Evolutionary conservation across 768 basidiomycete species (phyloP), one percentile per base, ranked within the genome.

Genomic region (Pisolithus tinctorius): DNA sequence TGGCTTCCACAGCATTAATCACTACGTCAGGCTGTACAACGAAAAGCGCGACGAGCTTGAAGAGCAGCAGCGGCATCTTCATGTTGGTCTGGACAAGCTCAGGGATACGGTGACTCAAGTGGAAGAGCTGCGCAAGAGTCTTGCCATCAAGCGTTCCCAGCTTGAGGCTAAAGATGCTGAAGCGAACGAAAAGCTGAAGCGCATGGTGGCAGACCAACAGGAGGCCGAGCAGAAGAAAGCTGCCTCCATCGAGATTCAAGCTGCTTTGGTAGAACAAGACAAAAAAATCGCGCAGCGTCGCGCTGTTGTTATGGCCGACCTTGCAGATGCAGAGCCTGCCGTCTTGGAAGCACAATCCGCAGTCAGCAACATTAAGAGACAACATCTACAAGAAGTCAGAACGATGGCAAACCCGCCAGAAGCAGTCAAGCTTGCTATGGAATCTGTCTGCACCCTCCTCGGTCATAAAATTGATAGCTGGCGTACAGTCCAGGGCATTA

Each of bases 351-450:
- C 96, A 20, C 88, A 96, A 63, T 71, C 90, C 3, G 96, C 96
- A n/a, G 96, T 99, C 61, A 90, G 87, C 59, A 95, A 86, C 65
- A 98, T 99, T 75, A 96, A 91, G 70, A 83, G 84, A 58, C 89
- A 93, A 62, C 94, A 98, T 61, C 72, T 99, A 39, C 89, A 94
- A 63, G 96, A 99, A 81, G 96, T 98, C 39, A 82, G 96, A 60
- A 81, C 91, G 9, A 97, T 99, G 94, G 90, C 93, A 41, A 97
- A 97, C 63, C 96, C 96, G 43, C 96, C 96, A 0, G 96, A 98
- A 66, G 88, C 91, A 4, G 94, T 98, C 58, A 98, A 98, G 68
- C 70, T 95, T 42, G 92, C 96, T 14, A 98, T 98, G 93, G 96
- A 98, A 63, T 96, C 94, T 1, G 95, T 96, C 38, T 98, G 96